A percentile compares a stretch with the other conserved stretches of the same genome.
These are phyloP conservation scores for Fusarium pseudonygamai DNA, from an alignment of 2,329 filamentous ascomycete genomes.

Conservation along the genomic window DNA sequence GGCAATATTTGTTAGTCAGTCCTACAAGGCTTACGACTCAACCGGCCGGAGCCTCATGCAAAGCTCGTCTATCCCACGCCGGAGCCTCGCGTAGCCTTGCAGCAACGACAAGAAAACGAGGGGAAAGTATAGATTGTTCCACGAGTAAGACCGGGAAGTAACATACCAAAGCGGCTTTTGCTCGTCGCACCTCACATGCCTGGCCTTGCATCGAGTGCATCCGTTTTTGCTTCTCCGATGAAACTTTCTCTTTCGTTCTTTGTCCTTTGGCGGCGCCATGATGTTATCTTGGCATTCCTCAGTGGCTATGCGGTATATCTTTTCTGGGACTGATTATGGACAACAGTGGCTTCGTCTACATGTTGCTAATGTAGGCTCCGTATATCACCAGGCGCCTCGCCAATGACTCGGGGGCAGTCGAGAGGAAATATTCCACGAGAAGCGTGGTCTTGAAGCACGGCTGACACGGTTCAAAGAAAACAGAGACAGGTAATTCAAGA, in stretches of 20 bases:
- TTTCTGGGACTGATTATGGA: conserved; percentile 19
- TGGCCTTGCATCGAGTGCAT: conserved; percentile 50
- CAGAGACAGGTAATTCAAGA: conserved; percentile 38
- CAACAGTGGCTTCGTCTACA: conserved; percentile 28
- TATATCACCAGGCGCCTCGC: conserved; percentile 36
- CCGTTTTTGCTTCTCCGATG: conserved; percentile 51
- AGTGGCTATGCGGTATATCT: conserved; percentile 24
- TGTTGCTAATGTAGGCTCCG: conserved; percentile 36
- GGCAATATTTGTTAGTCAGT: conserved; percentile 36
- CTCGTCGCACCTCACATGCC: conserved; percentile 59
- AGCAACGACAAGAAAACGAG: conserved; percentile 23
- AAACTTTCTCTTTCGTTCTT: conserved; percentile 51
- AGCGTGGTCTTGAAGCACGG: conserved; percentile 34
- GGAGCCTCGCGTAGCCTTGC: conserved; percentile 36
- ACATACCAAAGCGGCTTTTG: conserved; percentile 57
- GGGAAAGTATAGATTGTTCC: conserved; percentile 17
- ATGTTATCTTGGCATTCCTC: conserved; percentile 26
- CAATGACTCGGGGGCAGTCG: conserved; percentile 36
- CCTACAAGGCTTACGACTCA: conserved; percentile 14
- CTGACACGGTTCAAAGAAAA: conserved; percentile 36
- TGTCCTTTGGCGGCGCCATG: conserved; percentile 50
- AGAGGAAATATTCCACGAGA: conserved; percentile 41
- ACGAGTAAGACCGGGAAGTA: conserved; percentile 16
- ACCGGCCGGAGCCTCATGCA: conserved; percentile 29
- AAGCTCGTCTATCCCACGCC: conserved; percentile 33